Percentiles rank a stretch among this genome's conserved stretches.
phyloP scores from a whole-genome alignment of 306 rosid species.

The Amphicarpaea edgeworthii region DNA sequence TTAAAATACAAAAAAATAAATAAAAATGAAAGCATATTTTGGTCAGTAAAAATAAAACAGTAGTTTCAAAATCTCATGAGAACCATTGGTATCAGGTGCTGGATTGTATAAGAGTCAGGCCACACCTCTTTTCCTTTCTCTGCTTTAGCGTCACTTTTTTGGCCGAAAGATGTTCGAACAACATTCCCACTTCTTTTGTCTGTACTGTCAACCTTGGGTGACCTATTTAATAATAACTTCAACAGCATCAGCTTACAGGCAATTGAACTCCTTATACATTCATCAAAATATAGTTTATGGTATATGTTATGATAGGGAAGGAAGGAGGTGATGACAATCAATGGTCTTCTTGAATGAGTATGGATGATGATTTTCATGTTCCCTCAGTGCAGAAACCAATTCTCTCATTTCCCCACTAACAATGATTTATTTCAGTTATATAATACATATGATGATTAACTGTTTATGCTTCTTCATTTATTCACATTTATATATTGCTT shows the following conservation, averaged over 20 bases:
- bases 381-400: slow-evolving; percentile 3
- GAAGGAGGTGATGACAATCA: background rate
- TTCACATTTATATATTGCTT: slow-evolving; percentile 9
- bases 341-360: background rate
- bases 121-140: slow-evolving; percentile 67
- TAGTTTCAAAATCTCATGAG: slow-evolving; percentile 17
- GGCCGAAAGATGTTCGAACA: slow-evolving; percentile 44
- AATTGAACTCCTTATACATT: slow-evolving; percentile 2
- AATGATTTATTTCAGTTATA: slow-evolving; percentile 1
- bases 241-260: slow-evolving; percentile 14
- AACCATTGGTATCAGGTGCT: background rate
- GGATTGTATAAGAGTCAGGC: slow-evolving; percentile 10
- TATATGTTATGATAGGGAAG: background rate
- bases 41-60: slow-evolving; percentile 17
- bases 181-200: slow-evolving; percentile 60
- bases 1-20: background rate
- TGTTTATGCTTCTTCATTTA: background rate
- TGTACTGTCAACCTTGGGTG: slow-evolving; percentile 44
- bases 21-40: slow-evolving; percentile 7
- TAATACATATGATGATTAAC: background rate
- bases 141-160: slow-evolving; percentile 50
- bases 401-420: background rate
- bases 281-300: slow-evolving; percentile 18
- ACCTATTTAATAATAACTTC: slow-evolving; percentile 50
- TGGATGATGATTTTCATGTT: slow-evolving; percentile 24